phyloP scores from a whole-genome alignment of 441 rosid genomes.

The Metrosideros polymorpha region DNA sequence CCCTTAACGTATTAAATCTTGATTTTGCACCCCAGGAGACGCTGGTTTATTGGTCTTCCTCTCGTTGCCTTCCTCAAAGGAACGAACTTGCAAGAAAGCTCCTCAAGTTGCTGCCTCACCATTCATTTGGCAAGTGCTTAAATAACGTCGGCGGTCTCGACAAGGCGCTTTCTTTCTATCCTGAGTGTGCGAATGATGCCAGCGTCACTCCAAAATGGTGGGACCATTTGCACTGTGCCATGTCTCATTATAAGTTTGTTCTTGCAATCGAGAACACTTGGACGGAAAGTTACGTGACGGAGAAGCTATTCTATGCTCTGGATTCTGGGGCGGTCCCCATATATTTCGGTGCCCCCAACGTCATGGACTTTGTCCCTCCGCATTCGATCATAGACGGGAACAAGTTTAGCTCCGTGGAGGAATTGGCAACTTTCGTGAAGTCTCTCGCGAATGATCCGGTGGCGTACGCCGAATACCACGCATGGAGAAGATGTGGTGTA shows the following conservation, averaged over 20 bases:
- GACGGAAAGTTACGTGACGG: conserved; percentile 78
- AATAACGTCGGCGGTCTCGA: conserved; percentile 72
- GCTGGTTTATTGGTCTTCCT: conserved; percentile 86
- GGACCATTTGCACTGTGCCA: conserved; percentile 82
- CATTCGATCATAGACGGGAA: conserved; percentile 65
- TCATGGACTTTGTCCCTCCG: conserved; percentile 67
- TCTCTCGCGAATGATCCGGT: conserved; percentile 51
- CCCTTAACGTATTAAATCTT: neutral
- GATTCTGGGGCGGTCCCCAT: conserved; percentile 76
- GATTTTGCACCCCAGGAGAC: conserved; percentile 35
- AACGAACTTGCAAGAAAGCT: conserved; percentile 54
- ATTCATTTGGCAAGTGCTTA: conserved; percentile 85
- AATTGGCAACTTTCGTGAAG: conserved; percentile 53
- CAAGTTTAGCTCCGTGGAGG: conserved; percentile 46
- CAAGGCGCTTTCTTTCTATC: conserved; percentile 67
- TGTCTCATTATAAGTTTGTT: conserved; percentile 87
- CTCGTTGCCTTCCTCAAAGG: conserved; percentile 71
- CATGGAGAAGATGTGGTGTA: conserved; percentile 83
- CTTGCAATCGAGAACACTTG: conserved; percentile 83
- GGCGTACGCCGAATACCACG: conserved; percentile 75
- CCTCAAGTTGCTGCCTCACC: conserved; percentile 53
- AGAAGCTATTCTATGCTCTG: conserved; percentile 77
- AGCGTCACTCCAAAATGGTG: conserved; percentile 58
- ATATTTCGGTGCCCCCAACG: conserved; percentile 78
- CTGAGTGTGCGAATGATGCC: conserved; percentile 47